Evolutionary conservation across 768 basidiomycete genomes (phyloP).

Genomic region (Boletus subcaerulescens): DNA sequence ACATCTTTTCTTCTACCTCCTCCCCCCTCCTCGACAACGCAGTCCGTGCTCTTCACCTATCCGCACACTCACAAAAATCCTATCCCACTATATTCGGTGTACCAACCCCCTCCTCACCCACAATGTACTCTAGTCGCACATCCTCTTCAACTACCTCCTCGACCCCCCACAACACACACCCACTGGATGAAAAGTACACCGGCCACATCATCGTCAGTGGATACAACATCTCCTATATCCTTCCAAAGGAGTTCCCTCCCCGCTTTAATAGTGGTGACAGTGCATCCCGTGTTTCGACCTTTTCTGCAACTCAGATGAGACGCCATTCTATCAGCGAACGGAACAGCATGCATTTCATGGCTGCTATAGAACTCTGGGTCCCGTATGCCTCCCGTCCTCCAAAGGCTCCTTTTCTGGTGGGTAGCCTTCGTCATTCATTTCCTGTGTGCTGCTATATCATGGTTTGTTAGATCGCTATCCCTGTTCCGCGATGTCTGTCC

Average conservation of each 20-base stretch:
- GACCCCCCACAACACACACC: slow-evolving; percentile 30
- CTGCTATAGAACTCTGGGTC: slow-evolving; percentile 72
- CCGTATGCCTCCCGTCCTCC: slow-evolving; percentile 69
- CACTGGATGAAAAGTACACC: slow-evolving; percentile 64
- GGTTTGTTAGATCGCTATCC: slow-evolving; percentile 61
- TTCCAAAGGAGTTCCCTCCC: slow-evolving; percentile 63
- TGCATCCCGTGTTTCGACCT: slow-evolving; percentile 19
- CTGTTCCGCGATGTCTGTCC: slow-evolving; percentile 73
- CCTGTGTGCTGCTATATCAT: slow-evolving; percentile 3
- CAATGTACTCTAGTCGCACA: slow-evolving; percentile 33
- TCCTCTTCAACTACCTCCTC: slow-evolving; percentile 35
- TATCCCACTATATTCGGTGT: slow-evolving; percentile 58
- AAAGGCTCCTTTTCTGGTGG: slow-evolving; percentile 69
- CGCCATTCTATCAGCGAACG: slow-evolving; percentile 56
- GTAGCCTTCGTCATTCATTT: slow-evolving; percentile 14
- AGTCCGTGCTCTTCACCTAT: slow-evolving; percentile 64
- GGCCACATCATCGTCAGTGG: slow-evolving; percentile 75
- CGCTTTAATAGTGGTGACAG: slow-evolving; percentile 26
- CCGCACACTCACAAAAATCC: slow-evolving; percentile 54
- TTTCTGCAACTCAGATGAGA: slow-evolving; percentile 37
- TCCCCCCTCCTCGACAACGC: slow-evolving; percentile 67
- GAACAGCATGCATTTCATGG: slow-evolving; percentile 71
- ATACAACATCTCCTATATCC: slow-evolving; percentile 73
- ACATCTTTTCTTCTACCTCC: slow-evolving; percentile 64
- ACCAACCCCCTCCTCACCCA: slow-evolving; percentile 33